Base-by-base conservation (phyloP, 2,329 filamentous ascomycete species). In the Nannizziopsis arthrosporioides region DNA sequence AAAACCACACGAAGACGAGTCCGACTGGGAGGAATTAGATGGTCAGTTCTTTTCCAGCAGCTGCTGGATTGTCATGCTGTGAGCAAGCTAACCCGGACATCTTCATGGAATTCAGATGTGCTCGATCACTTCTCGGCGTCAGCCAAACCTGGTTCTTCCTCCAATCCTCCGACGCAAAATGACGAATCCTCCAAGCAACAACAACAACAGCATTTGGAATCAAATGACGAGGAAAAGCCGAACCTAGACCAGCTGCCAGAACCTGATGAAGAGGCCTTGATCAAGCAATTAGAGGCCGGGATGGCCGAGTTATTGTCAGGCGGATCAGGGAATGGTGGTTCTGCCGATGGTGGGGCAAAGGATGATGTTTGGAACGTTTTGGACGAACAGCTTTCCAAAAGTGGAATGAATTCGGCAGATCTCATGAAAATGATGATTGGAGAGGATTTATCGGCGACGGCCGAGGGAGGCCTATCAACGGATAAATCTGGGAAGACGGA, bases 1-100 rank as follows among this genome's bases (percentile, higher is more conserved):
- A 36, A 53, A 49, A 18, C 54, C 56, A 19, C 77, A 75, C 17
- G 76, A 84, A 56, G 80, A 84, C 12, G 90, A 95, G 59, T 90
- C 89, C 5, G 90, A 96, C 55, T 89, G 94, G 66, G 92, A 95
- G 60, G 92, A 96, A 60, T 72, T 98, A 39, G 92, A 98, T 67
- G 87, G 85, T 86, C 66, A 30, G 9, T 19, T 19, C 8, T 14
- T 9, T 36, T 44, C 4, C 11, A 27, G 44, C 27, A 35, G 11
- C 18, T 40, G 32, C 34, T 36, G 17, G 14, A 34, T 41, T 17
- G 19, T 38, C 37, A 35, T 42, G 41, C 30, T 8, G 32, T 22
- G 19, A 31, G n/a, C 6, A 2, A 35, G 14, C 18, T 44, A 22
- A 22, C 30, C 11, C 3, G 15, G 11, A 3, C 17, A 27, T 22